phyloP scores from a whole-genome alignment of 768 basidiomycete species.

The Russula emetica region DNA sequence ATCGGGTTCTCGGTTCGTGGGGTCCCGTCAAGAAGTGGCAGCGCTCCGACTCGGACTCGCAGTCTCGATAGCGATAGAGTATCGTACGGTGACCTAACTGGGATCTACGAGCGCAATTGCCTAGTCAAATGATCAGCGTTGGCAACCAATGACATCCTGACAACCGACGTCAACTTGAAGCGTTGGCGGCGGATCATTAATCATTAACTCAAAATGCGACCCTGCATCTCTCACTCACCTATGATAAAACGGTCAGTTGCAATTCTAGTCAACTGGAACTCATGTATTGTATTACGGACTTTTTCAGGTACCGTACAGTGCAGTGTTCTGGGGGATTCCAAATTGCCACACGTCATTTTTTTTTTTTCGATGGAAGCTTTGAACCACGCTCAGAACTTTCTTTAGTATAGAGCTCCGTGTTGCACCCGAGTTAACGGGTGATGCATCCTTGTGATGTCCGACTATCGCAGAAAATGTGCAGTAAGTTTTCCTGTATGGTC shows the following conservation, averaged over 20 bases:
- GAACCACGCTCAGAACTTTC: not conserved
- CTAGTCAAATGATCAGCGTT: too few species aligned
- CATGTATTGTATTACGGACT: not conserved
- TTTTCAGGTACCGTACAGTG: constrained; percentile 8
- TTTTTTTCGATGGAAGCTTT: not conserved
- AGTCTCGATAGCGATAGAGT: too few species aligned
- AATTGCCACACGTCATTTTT: not conserved
- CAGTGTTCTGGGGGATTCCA: not conserved
- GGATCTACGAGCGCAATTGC: too few species aligned
- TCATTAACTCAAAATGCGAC: not conserved
- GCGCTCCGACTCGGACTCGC: too few species aligned
- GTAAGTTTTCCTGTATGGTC: not conserved
- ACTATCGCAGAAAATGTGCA: not conserved
- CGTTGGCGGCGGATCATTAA: constrained; percentile 3
- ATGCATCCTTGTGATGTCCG: not conserved
- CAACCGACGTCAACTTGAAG: too few species aligned
- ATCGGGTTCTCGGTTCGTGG: too few species aligned
- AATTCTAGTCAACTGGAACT: too few species aligned
- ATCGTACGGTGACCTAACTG: too few species aligned
- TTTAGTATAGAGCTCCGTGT: not conserved
- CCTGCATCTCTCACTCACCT: not conserved
- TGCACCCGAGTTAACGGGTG: not conserved
- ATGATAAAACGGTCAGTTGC: not conserved
- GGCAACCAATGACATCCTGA: too few species aligned
- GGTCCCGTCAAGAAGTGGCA: not conserved